Evolutionary conservation across 176 grass and related monocot genomes (phyloP).

Genomic region (Alopecurus myosuroides): DNA sequence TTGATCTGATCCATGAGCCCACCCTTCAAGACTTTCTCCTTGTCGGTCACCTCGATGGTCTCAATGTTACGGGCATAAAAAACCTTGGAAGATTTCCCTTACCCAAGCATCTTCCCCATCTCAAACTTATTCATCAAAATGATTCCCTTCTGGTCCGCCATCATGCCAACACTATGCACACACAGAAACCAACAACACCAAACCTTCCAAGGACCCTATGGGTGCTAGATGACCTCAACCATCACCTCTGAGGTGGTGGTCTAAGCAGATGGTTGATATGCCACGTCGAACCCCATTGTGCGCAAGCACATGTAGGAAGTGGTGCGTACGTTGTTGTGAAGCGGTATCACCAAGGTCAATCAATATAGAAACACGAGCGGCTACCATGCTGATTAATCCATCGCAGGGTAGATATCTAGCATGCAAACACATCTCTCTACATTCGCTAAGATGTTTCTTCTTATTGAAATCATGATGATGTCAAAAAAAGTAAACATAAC

Average conservation of each 20-base stretch:
- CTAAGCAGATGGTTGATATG: conserved; percentile 57
- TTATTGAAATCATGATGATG: conserved; percentile 1
- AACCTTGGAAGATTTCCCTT: conserved; percentile 97
- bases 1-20: conserved; percentile 94
- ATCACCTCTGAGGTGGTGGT: conserved; percentile 64
- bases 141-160: conserved; percentile 63
- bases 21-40: conserved; percentile 86
- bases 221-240: conserved; percentile 52
- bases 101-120: conserved; percentile 77
- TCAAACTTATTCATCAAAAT: conserved; percentile 74
- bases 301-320: conserved; percentile 49
- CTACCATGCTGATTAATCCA: conserved; percentile 35
- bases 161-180: neutral
- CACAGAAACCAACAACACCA: neutral
- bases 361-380: neutral
- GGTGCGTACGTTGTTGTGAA: conserved; percentile 21
- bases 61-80: conserved; percentile 67
- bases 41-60: conserved; percentile 94
- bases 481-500: neutral
- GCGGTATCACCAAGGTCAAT: conserved; percentile 73
- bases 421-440: conserved; percentile 99
- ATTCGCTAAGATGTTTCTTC: conserved; percentile 81
- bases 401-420: conserved; percentile 65
- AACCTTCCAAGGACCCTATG: neutral
- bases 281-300: conserved; percentile 70